A percentile compares a stretch with the other conserved stretches of the same genome.
Evolutionary conservation across 768 basidiomycete species (phyloP).

Genomic region (Lanmaoa rubissima): DNA sequence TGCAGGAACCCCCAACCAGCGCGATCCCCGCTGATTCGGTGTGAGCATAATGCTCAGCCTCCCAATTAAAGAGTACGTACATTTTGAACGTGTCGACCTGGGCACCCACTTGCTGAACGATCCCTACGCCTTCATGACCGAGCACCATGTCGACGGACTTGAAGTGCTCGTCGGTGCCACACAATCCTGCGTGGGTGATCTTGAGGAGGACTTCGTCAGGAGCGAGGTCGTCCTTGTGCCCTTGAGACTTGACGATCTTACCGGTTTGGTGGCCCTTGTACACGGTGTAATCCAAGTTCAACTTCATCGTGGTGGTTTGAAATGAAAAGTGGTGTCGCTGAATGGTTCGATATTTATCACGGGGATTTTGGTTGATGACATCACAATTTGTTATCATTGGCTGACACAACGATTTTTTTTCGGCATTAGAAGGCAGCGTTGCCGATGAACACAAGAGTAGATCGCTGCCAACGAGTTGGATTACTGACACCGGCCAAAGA

Average conservation of each 20-base stretch:
- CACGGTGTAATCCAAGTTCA: constrained; percentile 27
- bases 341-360: not conserved
- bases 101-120: constrained; percentile 33
- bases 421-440: too few relatives aligned
- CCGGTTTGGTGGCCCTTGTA: constrained; percentile 31
- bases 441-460: too few relatives aligned
- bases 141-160: constrained; percentile 35
- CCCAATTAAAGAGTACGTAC: constrained; percentile 19
- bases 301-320: constrained; percentile 9
- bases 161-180: constrained; percentile 40
- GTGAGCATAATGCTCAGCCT: not conserved
- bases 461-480: too few relatives aligned
- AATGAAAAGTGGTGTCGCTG: not conserved
- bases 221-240: constrained; percentile 17
- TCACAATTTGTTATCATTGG: not conserved
- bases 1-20: constrained; percentile 39
- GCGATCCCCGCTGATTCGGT: constrained; percentile 31
- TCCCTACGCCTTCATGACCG: constrained; percentile 40
- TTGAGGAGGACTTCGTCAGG: constrained; percentile 31
- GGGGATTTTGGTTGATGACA: constrained; percentile 1
- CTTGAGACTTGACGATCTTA: constrained; percentile 17
- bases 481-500: too few relatives aligned
- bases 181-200: constrained; percentile 36
- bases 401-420: not conserved
- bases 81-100: constrained; percentile 34